Conservation (phyloP, 2,329 filamentous ascomycete species). For the Cordyceps militaris region DNA sequence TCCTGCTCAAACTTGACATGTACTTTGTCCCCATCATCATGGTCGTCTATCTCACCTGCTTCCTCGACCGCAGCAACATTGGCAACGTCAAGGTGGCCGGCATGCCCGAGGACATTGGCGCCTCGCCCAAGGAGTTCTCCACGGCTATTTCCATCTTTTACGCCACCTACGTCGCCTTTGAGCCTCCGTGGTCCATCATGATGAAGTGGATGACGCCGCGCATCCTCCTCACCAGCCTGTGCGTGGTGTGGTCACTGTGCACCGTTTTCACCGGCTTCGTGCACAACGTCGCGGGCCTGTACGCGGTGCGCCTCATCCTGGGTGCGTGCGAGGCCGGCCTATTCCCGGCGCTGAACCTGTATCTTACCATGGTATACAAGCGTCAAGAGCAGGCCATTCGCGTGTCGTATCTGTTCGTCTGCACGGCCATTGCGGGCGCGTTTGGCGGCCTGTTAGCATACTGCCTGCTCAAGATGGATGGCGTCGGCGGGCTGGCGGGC, state of each 20-base stretch:
- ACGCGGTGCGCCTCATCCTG: conserved; percentile 20
- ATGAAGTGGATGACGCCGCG: conserved; percentile 28
- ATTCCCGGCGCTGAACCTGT: conserved; percentile 22
- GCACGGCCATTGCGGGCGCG: conserved; percentile 31
- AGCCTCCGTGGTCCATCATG: conserved; percentile 25
- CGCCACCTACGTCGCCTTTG: conserved; percentile 25
- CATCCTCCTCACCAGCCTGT: conserved; percentile 22
- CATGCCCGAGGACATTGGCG: conserved; percentile 27
- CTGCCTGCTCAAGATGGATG: conserved; percentile 28
- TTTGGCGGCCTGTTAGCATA: conserved; percentile 36
- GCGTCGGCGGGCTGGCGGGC: conserved; percentile 22
- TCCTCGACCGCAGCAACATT: conserved; percentile 49
- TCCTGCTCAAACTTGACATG: conserved; percentile 27
- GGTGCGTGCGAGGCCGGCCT: conserved; percentile 22
- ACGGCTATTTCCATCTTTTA: conserved; percentile 28
- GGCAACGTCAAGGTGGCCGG: conserved; percentile 28
- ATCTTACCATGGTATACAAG: conserved; percentile 28
- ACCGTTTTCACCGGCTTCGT: conserved; percentile 25
- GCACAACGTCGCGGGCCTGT: conserved; percentile 22
- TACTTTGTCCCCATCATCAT: conserved; percentile 40
- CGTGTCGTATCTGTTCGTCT: conserved; percentile 39
- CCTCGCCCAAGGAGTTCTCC: conserved; percentile 24
- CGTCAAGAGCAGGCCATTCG: conserved; percentile 47
- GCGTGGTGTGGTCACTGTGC: conserved; percentile 23
- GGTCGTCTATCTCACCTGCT: conserved; percentile 47